Base-by-base conservation (phyloP, 2,329 filamentous ascomycete species). In the Colletotrichum zoysiae region DNA sequence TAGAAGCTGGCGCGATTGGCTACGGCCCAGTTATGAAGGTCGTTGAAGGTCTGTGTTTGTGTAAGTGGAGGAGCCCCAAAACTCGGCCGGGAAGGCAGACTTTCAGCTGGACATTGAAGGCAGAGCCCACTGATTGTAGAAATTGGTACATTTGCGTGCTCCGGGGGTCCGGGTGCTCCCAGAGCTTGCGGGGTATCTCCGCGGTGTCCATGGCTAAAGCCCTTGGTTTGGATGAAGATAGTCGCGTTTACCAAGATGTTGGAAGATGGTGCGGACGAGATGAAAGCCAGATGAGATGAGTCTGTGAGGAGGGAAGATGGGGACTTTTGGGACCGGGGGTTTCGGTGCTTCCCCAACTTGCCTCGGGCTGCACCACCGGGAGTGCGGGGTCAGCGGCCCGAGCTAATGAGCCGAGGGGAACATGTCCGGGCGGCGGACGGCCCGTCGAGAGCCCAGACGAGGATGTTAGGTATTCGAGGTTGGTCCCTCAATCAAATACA, bases 1-100 rank as follows among this genome's bases (percentile, higher is more conserved):
- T 89, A 95, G 82, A 95, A 95, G 57, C 88, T 85, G 12, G 83
- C 80, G 46, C 90, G 89, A 44, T 88, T 84, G 20, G 85, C 80
- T 72, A 91, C 85, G 33, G 93, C 94, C 85, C 89, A 96, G 68
- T 86, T 80, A 78, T 95, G 91, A 8, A 97, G 84, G 20, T 94
- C 90, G 64, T 87, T 81, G 79, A 92, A 96, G 3, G 86, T 90
- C 87, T 93, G 74, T 5, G 33, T 33, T 35, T 9, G 1, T 67
- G 59, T 74, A 67, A 66, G 71, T 62, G 16, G 40, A 50, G 11
- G 58, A 30, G 16, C 26, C 14, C 14, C 23, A 2, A 4, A 20
- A 14, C 33, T 40, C 9, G 44, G 4, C 3, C 0, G 2, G 30
- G 16, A 44, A 44, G 48, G 20, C 8, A 78, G 9, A 72, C 91